These are phyloP conservation scores for Nothophaeocryptopus gaeumannii DNA, from an alignment of 2,329 filamentous ascomycete genomes.

Conservation along the genomic window DNA sequence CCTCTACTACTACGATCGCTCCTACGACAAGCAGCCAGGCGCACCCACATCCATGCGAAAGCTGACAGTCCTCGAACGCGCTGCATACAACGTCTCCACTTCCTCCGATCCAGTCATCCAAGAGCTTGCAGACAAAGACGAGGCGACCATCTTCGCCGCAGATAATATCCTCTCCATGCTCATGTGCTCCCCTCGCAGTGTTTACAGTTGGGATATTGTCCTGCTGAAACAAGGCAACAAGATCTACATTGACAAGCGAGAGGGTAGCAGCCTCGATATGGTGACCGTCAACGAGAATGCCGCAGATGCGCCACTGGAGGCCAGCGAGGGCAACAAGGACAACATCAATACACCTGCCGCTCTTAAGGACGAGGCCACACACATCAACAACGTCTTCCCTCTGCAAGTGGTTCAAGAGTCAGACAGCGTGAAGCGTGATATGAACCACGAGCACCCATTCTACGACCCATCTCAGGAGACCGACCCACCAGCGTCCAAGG, in stretches of 20 bases:
- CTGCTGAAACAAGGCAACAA: constrained; percentile 91
- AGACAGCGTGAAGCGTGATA: constrained; percentile 72
- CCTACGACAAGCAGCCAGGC: constrained; percentile 88
- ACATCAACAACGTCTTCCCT: constrained; percentile 99
- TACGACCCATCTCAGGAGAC: constrained; percentile 92
- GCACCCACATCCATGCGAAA: constrained; percentile 80
- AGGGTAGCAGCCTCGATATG: constrained; percentile 91
- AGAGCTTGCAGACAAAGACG: constrained; percentile 91
- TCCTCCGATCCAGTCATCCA: constrained; percentile 95
- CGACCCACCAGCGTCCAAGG: constrained; percentile 90
- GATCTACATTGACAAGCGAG: constrained; percentile 98
- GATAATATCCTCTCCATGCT: constrained; percentile 98
- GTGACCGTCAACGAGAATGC: constrained; percentile 99
- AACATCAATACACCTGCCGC: constrained; percentile 89
- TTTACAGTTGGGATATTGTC: constrained; percentile 98
- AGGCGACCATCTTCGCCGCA: constrained; percentile 94
- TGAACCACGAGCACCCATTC: constrained; percentile 91
- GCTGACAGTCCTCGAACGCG: constrained; percentile 84
- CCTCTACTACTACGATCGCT: constrained; percentile 96
- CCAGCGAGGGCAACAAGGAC: constrained; percentile 89
- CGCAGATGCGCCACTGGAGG: constrained; percentile 87
- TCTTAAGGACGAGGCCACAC: constrained; percentile 93
- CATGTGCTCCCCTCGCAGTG: constrained; percentile 94
- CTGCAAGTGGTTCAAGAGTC: constrained; percentile 90
- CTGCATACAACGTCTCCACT: constrained; percentile 96